Evolutionary conservation across 2,329 filamentous ascomycete species (phyloP), one percentile per base, ranked within the genome.

Genomic region (Xylariaceae sp.): DNA sequence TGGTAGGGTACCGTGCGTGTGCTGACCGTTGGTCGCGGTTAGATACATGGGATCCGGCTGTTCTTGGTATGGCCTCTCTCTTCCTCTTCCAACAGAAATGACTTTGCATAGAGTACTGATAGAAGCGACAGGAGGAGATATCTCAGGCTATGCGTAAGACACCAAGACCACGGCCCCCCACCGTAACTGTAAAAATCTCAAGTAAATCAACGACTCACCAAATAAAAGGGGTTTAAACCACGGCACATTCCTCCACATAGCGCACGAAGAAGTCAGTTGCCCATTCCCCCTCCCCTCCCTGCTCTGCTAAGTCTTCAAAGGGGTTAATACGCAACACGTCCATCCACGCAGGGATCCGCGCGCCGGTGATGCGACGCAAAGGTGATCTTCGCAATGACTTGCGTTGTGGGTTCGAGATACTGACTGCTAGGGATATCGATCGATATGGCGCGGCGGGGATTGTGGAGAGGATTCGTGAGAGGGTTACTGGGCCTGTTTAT

Each of bases 31-130:
- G n/a, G n/a, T n/a, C n/a, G n/a, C n/a, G n/a, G n/a, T n/a, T 15
- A 76, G 80, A 90, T 64, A 89, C 86, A 0, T 90, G 86, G 86
- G 81, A 88, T 62, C 85, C 87, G 0, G 75, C 75, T 0, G 75
- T 80, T 0, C 59, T 82, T 3, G 76, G 75, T 75, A n/a, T n/a
- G n/a, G n/a, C n/a, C n/a, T n/a, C n/a, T n/a, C n/a, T n/a, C n/a
- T n/a, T n/a, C n/a, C n/a, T n/a, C n/a, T n/a, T n/a, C n/a, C n/a
- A n/a, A n/a, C n/a, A n/a, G n/a, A n/a, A n/a, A n/a, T n/a, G n/a
- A n/a, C n/a, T n/a, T n/a, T n/a, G n/a, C n/a, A n/a, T n/a, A n/a
- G n/a, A n/a, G n/a, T n/a, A n/a, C n/a, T n/a, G n/a, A n/a, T n/a
- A n/a, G n/a, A n/a, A n/a, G n/a, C n/a, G n/a, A 9, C 19, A 71